These are phyloP conservation scores for Paraphaeosphaeria minitans DNA, from an alignment of 2,329 filamentous ascomycete species.

Conservation along the genomic window DNA sequence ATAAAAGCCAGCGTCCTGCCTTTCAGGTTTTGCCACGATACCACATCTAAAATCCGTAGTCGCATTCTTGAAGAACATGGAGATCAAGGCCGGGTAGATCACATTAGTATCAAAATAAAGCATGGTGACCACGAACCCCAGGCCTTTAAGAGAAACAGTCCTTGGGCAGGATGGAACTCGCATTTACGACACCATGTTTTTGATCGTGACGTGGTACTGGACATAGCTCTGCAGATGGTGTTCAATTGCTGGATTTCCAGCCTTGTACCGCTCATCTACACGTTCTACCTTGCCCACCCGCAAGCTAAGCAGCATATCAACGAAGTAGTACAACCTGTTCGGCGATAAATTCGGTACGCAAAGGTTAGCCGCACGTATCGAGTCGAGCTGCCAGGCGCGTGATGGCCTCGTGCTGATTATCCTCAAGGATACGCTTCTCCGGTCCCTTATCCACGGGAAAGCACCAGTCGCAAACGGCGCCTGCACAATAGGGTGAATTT, in stretches of 20 bases:
- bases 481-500: no score
- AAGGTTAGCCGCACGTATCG: neutral
- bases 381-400: neutral
- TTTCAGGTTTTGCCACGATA: conserved; percentile 50
- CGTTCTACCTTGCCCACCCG: neutral
- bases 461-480: neutral
- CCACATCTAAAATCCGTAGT: conserved; percentile 43
- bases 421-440: neutral
- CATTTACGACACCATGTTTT: conserved; percentile 51
- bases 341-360: neutral
- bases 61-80: conserved; percentile 50
- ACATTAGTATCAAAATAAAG: conserved; percentile 58
- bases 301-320: neutral
- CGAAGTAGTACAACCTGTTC: neutral
- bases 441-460: neutral
- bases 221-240: conserved; percentile 41
- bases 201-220: conserved; percentile 49
- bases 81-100: conserved; percentile 56
- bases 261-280: neutral
- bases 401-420: neutral
- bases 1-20: conserved; percentile 55
- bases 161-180: no score
- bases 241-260: neutral
- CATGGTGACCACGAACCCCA: conserved; percentile 56
- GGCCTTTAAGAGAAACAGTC: no score